Evolutionary conservation across 768 basidiomycete species (phyloP).

Genomic region (Mycena rebaudengoi): DNA sequence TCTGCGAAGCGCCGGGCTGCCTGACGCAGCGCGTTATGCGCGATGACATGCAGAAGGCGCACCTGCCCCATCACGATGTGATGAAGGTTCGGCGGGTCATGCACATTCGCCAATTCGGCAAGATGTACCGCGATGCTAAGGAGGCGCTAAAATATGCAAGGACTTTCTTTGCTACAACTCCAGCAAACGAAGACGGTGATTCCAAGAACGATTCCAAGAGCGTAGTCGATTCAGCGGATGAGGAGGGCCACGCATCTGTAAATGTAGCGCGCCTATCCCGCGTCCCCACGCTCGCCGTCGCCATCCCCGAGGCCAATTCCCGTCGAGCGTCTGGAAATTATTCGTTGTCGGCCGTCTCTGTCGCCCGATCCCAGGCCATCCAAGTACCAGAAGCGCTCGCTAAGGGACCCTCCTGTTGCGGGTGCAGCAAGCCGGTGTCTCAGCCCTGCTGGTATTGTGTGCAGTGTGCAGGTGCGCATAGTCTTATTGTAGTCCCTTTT

Average conservation of each 20-base stretch:
- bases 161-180: conserved; percentile 3
- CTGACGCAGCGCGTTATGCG: conserved; percentile 21
- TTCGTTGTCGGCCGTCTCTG: not conserved
- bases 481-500: too few relatives aligned
- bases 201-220: not conserved
- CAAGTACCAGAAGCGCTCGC: not conserved
- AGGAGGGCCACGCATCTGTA: conserved; percentile 1
- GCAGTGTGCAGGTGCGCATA: conserved; percentile 32
- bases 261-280: not conserved
- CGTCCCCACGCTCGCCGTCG: not conserved
- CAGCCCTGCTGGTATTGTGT: conserved; percentile 43
- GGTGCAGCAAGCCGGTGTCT: conserved; percentile 26
- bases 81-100: conserved; percentile 35
- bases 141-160: conserved; percentile 28
- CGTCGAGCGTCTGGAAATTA: not conserved
- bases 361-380: not conserved
- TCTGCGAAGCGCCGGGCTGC: conserved; percentile 37
- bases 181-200: not conserved
- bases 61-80: conserved; percentile 39
- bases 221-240: conserved; percentile 3
- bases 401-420: conserved; percentile 27
- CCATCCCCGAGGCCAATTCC: not conserved
- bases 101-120: conserved; percentile 22
- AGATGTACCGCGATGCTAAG: conserved; percentile 29
- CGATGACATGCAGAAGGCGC: conserved; percentile 27